These are phyloP conservation scores for Hymenotorrendiella dingleyae DNA, from an alignment of 2,329 filamentous ascomycete species.

Conservation along the genomic window DNA sequence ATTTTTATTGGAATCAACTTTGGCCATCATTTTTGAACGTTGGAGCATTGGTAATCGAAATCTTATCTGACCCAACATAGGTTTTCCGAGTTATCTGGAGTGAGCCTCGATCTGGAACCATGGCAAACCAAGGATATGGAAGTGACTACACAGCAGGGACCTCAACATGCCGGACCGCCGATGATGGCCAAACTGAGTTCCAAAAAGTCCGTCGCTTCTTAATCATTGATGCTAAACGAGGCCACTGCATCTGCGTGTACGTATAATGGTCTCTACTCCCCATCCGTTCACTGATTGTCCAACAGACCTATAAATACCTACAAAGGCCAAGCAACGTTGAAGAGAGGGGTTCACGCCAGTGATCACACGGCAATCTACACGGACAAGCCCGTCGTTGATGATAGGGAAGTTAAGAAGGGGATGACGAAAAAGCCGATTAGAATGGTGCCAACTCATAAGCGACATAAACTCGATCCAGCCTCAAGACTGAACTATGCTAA, in stretches of 20 bases:
- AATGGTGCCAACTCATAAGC: background rate
- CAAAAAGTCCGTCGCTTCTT: conserved; percentile 13
- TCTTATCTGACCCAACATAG: background rate
- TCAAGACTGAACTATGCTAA: conserved; percentile 24
- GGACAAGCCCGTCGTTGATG: background rate
- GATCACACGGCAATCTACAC: conserved; percentile 17
- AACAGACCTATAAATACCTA: conserved; percentile 22
- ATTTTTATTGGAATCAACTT: too few species aligned
- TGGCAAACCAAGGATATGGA: too few species aligned
- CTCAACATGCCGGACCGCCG: background rate
- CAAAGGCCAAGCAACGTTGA: conserved; percentile 5
- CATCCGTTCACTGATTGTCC: too few species aligned
- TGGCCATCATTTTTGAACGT: too few species aligned
- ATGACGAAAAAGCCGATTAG: conserved; percentile 2
- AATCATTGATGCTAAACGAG: background rate
- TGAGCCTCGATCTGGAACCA: too few species aligned
- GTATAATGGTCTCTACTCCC: background rate
- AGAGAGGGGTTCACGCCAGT: conserved; percentile 12
- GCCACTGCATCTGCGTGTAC: conserved; percentile 18
- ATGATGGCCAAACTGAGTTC: background rate
- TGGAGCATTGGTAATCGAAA: too few species aligned
- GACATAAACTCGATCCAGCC: background rate
- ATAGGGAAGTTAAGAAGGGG: conserved; percentile 4
- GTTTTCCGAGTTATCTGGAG: background rate
- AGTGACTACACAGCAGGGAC: background rate